Percentiles rank a stretch among this genome's conserved stretches.
phyloP scores from a whole-genome alignment of 2,329 filamentous ascomycete genomes.

The Ceratocystiopsis minuta region DNA sequence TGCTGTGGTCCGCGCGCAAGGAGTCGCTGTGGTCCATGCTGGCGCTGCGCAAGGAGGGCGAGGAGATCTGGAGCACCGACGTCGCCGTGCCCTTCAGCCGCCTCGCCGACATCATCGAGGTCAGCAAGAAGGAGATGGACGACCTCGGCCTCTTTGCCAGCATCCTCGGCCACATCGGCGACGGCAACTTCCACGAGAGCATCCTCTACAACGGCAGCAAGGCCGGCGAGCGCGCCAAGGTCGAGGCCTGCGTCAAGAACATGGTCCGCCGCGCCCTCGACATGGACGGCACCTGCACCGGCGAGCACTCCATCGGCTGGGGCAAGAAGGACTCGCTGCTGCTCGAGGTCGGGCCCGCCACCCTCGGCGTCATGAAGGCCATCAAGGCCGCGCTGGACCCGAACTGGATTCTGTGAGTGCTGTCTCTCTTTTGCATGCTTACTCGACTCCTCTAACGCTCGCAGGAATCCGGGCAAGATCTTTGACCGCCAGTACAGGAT shows the following conservation, averaged over 20 bases:
- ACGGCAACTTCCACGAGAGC: conserved; percentile 87
- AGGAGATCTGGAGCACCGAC: conserved; percentile 69
- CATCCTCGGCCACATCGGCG: conserved; percentile 77
- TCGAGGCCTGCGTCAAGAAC: conserved; percentile 66
- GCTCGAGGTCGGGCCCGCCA: conserved; percentile 64
- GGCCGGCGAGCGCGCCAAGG: conserved; percentile 51
- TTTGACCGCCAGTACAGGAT: conserved; percentile 39
- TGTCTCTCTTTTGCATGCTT: not conserved
- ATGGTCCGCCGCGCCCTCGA: conserved; percentile 84
- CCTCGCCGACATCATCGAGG: conserved; percentile 57
- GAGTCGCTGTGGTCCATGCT: conserved; percentile 75
- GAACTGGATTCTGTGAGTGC: conserved; percentile 51
- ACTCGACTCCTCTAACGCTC: conserved; percentile 3
- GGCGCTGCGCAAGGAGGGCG: conserved; percentile 43
- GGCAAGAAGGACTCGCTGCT: conserved; percentile 69
- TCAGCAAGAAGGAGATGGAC: conserved; percentile 79
- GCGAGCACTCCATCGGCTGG: conserved; percentile 72
- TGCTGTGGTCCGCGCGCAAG: conserved; percentile 67
- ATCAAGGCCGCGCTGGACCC: conserved; percentile 76
- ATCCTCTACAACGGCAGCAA: conserved; percentile 70
- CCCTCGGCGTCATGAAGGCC: conserved; percentile 66
- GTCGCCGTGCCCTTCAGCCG: conserved; percentile 66
- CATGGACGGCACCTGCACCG: conserved; percentile 88
- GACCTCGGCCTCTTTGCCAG: conserved; percentile 72
- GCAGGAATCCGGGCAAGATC: conserved; percentile 68